Conservation (phyloP, 2,329 filamentous ascomycete species). For the Ceratocystis colombiana region DNA sequence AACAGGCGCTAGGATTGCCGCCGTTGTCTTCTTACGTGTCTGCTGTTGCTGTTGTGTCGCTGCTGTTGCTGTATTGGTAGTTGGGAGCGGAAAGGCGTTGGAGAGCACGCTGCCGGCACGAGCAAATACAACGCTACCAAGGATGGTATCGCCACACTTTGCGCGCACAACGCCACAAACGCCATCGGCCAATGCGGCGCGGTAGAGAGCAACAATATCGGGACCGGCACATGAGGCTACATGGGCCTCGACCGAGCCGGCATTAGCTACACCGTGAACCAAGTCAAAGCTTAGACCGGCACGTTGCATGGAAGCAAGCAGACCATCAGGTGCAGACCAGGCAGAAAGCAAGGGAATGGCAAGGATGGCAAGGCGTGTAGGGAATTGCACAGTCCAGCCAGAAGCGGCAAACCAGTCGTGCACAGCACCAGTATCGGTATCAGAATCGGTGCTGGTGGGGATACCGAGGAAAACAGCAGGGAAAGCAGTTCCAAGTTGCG, state of each 20-base stretch:
- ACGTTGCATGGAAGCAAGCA: slow-evolving; percentile 61
- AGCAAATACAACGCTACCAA: slow-evolving; percentile 18
- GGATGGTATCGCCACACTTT: slow-evolving; percentile 54
- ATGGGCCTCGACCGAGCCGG: slow-evolving; percentile 58
- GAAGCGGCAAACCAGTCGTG: slow-evolving; percentile 80
- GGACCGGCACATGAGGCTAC: slow-evolving; percentile 59
- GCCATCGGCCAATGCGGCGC: slow-evolving; percentile 57
- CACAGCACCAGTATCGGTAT: slow-evolving; percentile 34
- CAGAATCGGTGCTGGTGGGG: slow-evolving; percentile 40
- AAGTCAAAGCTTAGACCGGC: slow-evolving; percentile 72
- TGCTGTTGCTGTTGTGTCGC: neutral
- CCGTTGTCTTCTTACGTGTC: slow-evolving; percentile 32
- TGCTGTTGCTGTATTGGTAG: slow-evolving; percentile 25
- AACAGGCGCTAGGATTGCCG: slow-evolving; percentile 71
- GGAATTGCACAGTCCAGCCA: slow-evolving; percentile 68
- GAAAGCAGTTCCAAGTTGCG: slow-evolving; percentile 71
- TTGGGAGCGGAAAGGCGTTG: slow-evolving; percentile 6
- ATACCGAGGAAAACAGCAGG: slow-evolving; percentile 83
- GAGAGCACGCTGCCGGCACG: slow-evolving; percentile 26
- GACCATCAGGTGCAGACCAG: slow-evolving; percentile 67
- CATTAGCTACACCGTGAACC: slow-evolving; percentile 68
- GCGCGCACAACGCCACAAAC: slow-evolving; percentile 75
- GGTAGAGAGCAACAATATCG: slow-evolving; percentile 71
- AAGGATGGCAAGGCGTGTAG: slow-evolving; percentile 54
- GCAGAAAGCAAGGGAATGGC: slow-evolving; percentile 58